These are phyloP conservation scores for Hypsizygus marmoreus DNA, from an alignment of 768 basidiomycete species.

Conservation along the genomic window DNA sequence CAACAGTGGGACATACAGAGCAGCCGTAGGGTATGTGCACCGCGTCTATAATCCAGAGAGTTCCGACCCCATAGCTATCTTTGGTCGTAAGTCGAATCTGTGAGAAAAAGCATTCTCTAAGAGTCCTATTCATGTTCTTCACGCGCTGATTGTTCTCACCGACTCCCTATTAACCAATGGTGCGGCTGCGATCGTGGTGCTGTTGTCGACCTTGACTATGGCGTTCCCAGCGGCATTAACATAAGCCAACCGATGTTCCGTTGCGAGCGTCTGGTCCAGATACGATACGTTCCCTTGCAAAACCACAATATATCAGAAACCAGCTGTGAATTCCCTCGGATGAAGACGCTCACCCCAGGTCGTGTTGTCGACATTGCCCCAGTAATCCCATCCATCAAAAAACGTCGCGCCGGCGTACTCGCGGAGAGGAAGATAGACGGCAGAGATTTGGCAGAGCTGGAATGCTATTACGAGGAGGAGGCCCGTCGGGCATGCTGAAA, in stretches of 20 bases:
- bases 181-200: constrained; percentile 47
- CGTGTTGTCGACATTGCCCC: constrained; percentile 45
- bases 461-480: background rate
- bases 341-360: constrained; percentile 31
- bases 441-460: constrained; percentile 5
- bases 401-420: constrained; percentile 48
- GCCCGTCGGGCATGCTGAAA: too few species aligned
- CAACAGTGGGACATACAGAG: constrained; percentile 36
- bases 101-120: background rate
- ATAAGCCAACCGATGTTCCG: constrained; percentile 46
- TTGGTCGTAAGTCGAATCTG: constrained; percentile 47
- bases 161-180: constrained; percentile 53
- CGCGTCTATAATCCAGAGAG: constrained; percentile 44
- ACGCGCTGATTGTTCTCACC: constrained; percentile 35
- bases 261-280: constrained; percentile 43
- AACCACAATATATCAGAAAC: too few species aligned
- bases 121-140: too few species aligned
- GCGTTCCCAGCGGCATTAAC: constrained; percentile 58
- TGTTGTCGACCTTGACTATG: constrained; percentile 75
- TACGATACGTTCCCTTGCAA: constrained; percentile 45
- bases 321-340: too few species aligned
- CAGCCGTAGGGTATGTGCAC: constrained; percentile 59
- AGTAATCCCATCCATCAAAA: constrained; percentile 55
- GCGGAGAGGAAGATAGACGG: constrained; percentile 37
- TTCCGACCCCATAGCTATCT: constrained; percentile 40